Evolutionary conservation across 1,284 basidiomycete species (phyloP).

Genomic region (Ceratobasidium sp.): DNA sequence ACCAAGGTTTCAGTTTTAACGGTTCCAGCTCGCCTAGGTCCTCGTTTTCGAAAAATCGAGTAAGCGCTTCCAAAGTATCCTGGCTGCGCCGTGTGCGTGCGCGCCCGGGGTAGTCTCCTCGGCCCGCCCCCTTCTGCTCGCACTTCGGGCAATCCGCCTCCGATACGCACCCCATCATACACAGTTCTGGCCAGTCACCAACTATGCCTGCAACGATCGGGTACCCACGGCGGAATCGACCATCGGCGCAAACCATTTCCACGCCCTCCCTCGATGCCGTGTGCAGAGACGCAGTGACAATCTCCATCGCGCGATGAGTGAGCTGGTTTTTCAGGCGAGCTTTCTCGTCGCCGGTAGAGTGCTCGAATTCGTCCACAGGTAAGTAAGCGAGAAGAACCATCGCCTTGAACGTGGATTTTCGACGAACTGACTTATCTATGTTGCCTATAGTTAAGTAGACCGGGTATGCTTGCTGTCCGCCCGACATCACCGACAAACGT

Average conservation of each 20-base stretch:
- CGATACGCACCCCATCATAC: slow-evolving; percentile 47
- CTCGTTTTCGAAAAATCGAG: neutral
- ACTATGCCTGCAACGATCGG: slow-evolving; percentile 50
- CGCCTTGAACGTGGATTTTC: slow-evolving; percentile 23
- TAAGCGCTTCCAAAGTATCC: slow-evolving; percentile 2
- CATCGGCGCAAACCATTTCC: slow-evolving; percentile 48
- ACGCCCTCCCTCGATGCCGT: slow-evolving; percentile 43
- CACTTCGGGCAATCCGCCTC: slow-evolving; percentile 36
- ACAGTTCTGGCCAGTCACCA: slow-evolving; percentile 52
- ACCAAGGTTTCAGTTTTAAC: neutral
- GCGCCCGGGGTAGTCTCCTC: slow-evolving; percentile 1
- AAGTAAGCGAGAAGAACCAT: slow-evolving; percentile 40
- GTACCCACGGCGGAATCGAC: slow-evolving; percentile 4
- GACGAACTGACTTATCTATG: slow-evolving; percentile 33
- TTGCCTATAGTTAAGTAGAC: slow-evolving; percentile 46
- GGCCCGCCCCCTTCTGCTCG: neutral
- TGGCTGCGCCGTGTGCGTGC: neutral
- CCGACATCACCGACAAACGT: slow-evolving; percentile 40
- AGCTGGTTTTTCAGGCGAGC: slow-evolving; percentile 39
- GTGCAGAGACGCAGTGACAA: slow-evolving; percentile 43
- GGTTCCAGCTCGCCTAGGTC: slow-evolving; percentile 2
- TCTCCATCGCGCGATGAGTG: slow-evolving; percentile 46
- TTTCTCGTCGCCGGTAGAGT: neutral
- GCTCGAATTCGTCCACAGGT: slow-evolving; percentile 29
- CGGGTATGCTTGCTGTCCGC: slow-evolving; percentile 46